A percentile compares a stretch with the other conserved stretches of the same genome.
Conservation (phyloP, 2,329 filamentous ascomycete genomes). For the Scytalidium lignicola region DNA sequence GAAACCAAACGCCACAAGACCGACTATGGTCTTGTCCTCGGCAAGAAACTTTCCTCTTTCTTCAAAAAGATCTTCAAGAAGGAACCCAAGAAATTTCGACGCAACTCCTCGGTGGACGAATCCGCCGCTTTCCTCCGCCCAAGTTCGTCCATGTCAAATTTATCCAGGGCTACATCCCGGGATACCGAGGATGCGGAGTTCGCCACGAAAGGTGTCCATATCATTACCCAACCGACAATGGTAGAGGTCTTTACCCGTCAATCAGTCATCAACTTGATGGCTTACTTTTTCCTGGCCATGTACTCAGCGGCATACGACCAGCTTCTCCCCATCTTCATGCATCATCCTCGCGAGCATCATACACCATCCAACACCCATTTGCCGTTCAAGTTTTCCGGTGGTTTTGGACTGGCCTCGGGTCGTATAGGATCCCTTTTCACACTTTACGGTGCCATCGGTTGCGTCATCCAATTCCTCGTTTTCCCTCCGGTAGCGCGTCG, state of each 20-base stretch:
- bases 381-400: conserved; percentile 78
- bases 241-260: conserved; percentile 68
- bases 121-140: conserved; percentile 48
- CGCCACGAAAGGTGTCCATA: not conserved
- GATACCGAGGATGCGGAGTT: not conserved
- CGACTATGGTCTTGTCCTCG: conserved; percentile 74
- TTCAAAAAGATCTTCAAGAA: conserved; percentile 14
- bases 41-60: conserved; percentile 54
- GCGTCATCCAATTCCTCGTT: conserved; percentile 77
- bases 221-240: conserved; percentile 35
- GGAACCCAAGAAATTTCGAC: conserved; percentile 13
- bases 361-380: conserved; percentile 53
- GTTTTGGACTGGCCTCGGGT: conserved; percentile 68
- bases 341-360: conserved; percentile 58
- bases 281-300: conserved; percentile 76
- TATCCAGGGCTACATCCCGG: conserved; percentile 7
- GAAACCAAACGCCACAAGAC: conserved; percentile 60
- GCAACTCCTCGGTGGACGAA: conserved; percentile 50
- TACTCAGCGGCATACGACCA: conserved; percentile 85
- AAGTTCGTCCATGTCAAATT: conserved; percentile 24
- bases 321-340: conserved; percentile 81
- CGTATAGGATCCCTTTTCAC: conserved; percentile 84
- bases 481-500: conserved; percentile 71
- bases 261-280: conserved; percentile 67
- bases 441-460: conserved; percentile 72